phyloP scores from a whole-genome alignment of 139 green algal species.

The Trebouxia sp. region DNA sequence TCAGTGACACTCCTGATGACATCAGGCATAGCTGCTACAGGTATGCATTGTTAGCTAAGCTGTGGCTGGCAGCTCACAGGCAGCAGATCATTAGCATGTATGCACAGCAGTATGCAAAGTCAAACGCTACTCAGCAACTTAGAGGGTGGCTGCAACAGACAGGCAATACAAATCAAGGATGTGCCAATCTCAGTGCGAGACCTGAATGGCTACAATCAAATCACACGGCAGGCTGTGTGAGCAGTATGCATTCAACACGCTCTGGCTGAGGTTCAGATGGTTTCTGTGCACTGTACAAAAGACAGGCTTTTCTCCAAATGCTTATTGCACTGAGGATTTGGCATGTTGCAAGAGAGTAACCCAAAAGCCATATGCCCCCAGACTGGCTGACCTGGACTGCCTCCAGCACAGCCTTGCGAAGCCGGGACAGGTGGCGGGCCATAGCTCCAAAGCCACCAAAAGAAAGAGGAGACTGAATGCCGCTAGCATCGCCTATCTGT shows the following conservation, averaged over 20 bases:
- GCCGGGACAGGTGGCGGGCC: conserved; percentile 69
- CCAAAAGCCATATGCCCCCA: neutral
- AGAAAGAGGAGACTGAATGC: conserved; percentile 91
- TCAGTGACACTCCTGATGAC: too few species aligned
- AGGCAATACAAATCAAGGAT: too few species aligned
- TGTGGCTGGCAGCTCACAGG: too few species aligned
- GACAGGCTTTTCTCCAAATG: neutral
- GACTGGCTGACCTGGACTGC: conserved; percentile 42
- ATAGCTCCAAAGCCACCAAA: conserved; percentile 96
- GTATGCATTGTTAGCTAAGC: too few species aligned
- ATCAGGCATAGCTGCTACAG: too few species aligned
- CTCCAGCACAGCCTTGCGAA: conserved; percentile 60
- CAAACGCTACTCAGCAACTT: too few species aligned
- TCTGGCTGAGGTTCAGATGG: neutral
- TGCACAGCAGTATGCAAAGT: too few species aligned
- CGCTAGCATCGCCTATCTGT: conserved; percentile 77
- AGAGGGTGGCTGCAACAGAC: too few species aligned
- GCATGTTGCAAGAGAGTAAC: conserved; percentile 47
- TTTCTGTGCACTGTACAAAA: neutral
- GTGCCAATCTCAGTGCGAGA: too few species aligned
- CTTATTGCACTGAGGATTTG: too few species aligned
- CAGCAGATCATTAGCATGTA: too few species aligned
- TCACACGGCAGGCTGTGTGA: neutral
- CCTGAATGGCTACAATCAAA: too few species aligned
- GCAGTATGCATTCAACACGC: neutral